phyloP scores from a whole-genome alignment of 345 rosid genomes.

The Hibiscus trionum region DNA sequence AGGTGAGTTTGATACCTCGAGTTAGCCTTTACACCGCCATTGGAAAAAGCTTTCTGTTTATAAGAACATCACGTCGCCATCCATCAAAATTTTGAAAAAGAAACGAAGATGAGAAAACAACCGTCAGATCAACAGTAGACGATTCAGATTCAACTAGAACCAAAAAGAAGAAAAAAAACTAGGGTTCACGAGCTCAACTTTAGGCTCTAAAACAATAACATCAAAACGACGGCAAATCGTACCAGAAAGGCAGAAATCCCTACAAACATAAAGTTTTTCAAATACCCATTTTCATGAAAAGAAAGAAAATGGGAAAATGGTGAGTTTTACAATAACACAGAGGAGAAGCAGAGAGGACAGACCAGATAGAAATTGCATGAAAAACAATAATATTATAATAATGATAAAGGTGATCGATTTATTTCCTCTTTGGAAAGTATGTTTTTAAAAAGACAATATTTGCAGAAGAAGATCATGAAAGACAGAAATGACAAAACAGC shows the following conservation, averaged over 20 bases:
- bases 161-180: not conserved
- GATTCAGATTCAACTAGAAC: slow-evolving; percentile 25
- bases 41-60: not conserved
- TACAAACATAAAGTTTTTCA: not conserved
- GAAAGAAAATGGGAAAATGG: not conserved
- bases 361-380: not conserved
- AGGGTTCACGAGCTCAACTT: slow-evolving; percentile 20
- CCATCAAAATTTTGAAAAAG: not conserved
- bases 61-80: slow-evolving; percentile 9
- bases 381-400: not conserved
- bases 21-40: not conserved
- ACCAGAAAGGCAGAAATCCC: not conserved
- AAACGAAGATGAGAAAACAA: slow-evolving; percentile 1
- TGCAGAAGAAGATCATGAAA: slow-evolving; percentile 21
- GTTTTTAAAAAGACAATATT: slow-evolving; percentile 18
- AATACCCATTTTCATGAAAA: not conserved
- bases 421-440: not conserved
- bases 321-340: not conserved
- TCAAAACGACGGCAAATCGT: slow-evolving; percentile 31
- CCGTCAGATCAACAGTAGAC: slow-evolving; percentile 28
- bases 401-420: not conserved
- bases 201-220: slow-evolving; percentile 11
- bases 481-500: slow-evolving; percentile 31
- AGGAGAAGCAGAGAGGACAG: not conserved
- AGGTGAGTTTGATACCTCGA: slow-evolving; percentile 5